Percentiles rank a stretch among this genome's conserved stretches.
Evolutionary conservation across 305 asterid species (phyloP).

Genomic region (Fraxinus paxiana): DNA sequence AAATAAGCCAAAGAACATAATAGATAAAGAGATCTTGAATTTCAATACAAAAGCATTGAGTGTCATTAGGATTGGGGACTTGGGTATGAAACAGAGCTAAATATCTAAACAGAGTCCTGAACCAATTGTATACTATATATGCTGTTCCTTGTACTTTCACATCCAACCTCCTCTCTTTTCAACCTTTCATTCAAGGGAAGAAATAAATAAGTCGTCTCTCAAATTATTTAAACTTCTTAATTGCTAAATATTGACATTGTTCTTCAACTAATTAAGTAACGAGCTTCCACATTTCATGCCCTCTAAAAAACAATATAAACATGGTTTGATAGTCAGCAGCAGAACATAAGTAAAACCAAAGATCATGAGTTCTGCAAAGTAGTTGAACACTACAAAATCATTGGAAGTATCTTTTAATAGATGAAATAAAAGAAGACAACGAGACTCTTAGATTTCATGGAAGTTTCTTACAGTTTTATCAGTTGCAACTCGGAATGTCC

Average conservation of each 20-base stretch:
- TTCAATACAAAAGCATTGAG: background rate
- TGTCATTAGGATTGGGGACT: background rate
- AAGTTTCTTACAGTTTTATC: conserved; percentile 70
- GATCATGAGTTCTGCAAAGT: background rate
- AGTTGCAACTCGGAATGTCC: conserved; percentile 77
- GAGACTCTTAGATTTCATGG: conserved; percentile 8
- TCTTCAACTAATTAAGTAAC: background rate
- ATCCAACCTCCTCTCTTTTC: background rate
- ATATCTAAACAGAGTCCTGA: background rate
- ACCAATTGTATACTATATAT: background rate
- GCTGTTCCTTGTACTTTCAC: background rate
- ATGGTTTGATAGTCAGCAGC: background rate
- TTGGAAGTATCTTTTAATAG: conserved; percentile 7
- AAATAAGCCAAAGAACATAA: background rate
- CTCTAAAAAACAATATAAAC: background rate
- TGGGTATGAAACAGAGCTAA: background rate
- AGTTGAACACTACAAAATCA: background rate
- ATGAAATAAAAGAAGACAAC: conserved; percentile 18
- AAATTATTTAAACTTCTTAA: background rate
- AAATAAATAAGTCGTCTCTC: background rate
- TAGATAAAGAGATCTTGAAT: background rate
- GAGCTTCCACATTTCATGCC: background rate
- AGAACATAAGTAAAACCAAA: background rate
- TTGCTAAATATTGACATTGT: background rate
- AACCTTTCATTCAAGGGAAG: background rate